These are phyloP conservation scores for Stellera chamaejasme DNA, from an alignment of 345 rosid species.

Conservation along the genomic window DNA sequence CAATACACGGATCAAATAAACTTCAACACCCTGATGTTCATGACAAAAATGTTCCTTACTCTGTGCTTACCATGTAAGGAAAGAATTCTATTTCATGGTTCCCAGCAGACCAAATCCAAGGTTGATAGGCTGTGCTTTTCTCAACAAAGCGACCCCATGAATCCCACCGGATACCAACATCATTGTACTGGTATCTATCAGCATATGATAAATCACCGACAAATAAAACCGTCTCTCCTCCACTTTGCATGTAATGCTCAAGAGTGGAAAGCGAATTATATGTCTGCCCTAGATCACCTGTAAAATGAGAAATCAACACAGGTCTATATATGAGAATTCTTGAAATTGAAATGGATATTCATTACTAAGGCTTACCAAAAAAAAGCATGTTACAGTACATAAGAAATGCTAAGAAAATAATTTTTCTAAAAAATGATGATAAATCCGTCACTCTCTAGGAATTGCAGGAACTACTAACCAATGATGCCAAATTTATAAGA, in stretches of 20 bases:
- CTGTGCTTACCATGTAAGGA: constrained; percentile 74
- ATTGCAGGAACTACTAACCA: constrained; percentile 40
- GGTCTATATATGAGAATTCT: neutral
- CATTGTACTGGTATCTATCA: constrained; percentile 69
- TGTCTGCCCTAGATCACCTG: constrained; percentile 97
- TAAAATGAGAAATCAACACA: constrained; percentile 11
- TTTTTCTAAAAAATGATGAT: too few species aligned
- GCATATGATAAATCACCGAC: constrained; percentile 96
- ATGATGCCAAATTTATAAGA: constrained; percentile 89
- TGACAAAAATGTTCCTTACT: neutral
- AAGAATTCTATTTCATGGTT: constrained; percentile 89
- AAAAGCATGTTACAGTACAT: neutral
- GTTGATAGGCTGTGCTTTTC: constrained; percentile 83
- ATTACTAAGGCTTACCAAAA: constrained; percentile 1
- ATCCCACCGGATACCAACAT: constrained; percentile 88
- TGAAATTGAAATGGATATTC: neutral
- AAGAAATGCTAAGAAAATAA: neutral
- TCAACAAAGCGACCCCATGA: constrained; percentile 90
- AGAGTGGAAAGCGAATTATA: constrained; percentile 87
- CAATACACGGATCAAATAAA: neutral
- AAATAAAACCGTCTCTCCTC: constrained; percentile 75
- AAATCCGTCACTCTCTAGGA: neutral
- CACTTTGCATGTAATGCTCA: constrained; percentile 80
- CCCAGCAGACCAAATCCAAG: constrained; percentile 95
- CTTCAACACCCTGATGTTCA: too few species aligned